phyloP scores from a whole-genome alignment of 2,329 filamentous ascomycete species.

The Cordyceps tenuipes region DNA sequence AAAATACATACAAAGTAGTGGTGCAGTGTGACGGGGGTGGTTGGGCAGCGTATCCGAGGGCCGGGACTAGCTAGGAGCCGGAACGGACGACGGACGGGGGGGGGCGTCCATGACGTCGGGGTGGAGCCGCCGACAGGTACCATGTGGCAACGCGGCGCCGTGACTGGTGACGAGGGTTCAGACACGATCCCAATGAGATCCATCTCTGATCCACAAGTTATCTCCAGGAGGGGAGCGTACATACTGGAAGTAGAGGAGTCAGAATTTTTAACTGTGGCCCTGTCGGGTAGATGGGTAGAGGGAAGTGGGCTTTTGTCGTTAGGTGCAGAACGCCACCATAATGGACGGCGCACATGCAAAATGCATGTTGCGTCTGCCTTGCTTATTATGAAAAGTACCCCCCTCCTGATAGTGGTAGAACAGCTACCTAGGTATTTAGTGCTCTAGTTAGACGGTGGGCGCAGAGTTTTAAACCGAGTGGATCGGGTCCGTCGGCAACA shows the following conservation, averaged over 20 bases:
- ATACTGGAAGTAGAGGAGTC: not conserved
- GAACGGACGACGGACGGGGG: not conserved
- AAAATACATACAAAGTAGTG: no score
- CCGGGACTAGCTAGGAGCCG: not conserved
- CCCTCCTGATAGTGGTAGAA: no score
- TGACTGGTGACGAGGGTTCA: constrained; percentile 8
- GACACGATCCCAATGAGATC: constrained; percentile 12
- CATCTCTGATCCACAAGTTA: constrained; percentile 9
- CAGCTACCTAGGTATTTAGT: no score
- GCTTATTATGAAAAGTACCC: no score
- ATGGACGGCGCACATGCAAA: constrained; percentile 7
- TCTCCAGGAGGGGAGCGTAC: not conserved
- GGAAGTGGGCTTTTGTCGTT: not conserved
- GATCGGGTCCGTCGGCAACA: not conserved
- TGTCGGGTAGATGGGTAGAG: not conserved
- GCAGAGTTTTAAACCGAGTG: constrained; percentile 12
- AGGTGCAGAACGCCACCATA: not conserved
- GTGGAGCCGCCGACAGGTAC: constrained; percentile 7
- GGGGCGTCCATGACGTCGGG: constrained; percentile 7
- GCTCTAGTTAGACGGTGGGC: not conserved
- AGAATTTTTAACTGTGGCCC: constrained; percentile 7
- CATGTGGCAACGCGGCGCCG: constrained; percentile 1
- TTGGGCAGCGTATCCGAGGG: not conserved
- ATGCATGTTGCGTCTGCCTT: not conserved
- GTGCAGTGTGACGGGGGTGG: not conserved